Evolutionary conservation across 345 rosid species (phyloP).

Genomic region (Conringia planisiliqua): DNA sequence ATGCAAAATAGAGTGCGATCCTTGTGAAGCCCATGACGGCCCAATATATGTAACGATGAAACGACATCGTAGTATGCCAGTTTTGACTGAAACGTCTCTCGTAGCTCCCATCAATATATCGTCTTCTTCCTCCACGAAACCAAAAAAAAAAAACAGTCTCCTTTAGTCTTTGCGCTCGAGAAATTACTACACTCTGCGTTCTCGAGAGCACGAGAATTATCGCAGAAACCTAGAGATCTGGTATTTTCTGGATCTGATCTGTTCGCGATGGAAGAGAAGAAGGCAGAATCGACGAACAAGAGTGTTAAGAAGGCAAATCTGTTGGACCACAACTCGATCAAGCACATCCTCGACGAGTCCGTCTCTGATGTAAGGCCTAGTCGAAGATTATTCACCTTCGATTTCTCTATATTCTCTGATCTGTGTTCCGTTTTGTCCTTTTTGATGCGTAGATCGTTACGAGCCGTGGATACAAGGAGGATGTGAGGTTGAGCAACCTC

Average conservation of each 20-base stretch:
- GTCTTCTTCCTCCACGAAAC: constrained; percentile 8
- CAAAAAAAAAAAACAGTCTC: constrained; percentile 12
- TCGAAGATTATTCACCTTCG: background rate
- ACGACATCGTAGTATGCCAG: background rate
- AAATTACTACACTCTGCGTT: background rate
- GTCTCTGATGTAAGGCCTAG: constrained; percentile 62
- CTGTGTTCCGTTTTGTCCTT: background rate
- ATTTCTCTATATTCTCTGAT: background rate
- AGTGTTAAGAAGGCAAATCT: constrained; percentile 83
- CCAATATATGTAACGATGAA: background rate
- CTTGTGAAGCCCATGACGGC: constrained; percentile 6
- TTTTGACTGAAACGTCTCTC: constrained; percentile 29
- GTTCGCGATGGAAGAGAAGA: constrained; percentile 50
- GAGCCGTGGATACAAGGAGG: constrained; percentile 78
- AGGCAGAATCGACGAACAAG: constrained; percentile 50
- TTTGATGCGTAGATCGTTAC: constrained; percentile 54
- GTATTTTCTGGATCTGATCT: constrained; percentile 19
- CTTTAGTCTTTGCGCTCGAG: constrained; percentile 14
- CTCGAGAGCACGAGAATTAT: background rate
- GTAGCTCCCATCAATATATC: constrained; percentile 13
- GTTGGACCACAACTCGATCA: constrained; percentile 90
- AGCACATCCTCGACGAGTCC: constrained; percentile 90
- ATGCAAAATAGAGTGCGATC: background rate
- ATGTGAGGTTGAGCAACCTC: constrained; percentile 83
- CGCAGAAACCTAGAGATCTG: constrained; percentile 18